Base-by-base conservation (phyloP, 768 basidiomycete genomes). In the Boletus rubroflammeus region DNA sequence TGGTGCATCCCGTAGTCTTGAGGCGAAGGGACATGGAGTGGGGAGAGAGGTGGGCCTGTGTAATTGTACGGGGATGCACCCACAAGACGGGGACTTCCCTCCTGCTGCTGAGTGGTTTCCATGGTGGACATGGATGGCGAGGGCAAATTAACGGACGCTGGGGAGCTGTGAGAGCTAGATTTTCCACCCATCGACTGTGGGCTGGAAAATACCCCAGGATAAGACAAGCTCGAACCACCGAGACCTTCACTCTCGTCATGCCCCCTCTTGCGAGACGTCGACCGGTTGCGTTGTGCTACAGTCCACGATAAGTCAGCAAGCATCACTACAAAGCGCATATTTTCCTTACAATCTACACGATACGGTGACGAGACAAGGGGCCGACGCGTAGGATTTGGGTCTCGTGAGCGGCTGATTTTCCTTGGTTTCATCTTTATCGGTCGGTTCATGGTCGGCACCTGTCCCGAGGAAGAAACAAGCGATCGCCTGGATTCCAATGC, bases 131-230 rank as follows among this genome's bases (percentile, higher is more conserved):
- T 81, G 6, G 83, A 73, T 15, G 88, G 88, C 3, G 88, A 90
- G 3, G 88, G 86, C 26, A 86, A 71, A 67, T 85, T 84, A 14
- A 76, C 81, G 13, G 88, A 91, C 3, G 82, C 81, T 2, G 88
- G 88, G 14, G 88, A 91, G 65, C 88, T 86, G 61, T 88, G 87
- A 8, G 83, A 77, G 64, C 86, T 89, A 10, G 79, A 72, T 39
- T 68, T 78, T 13, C 76, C 67, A 25, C 71, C 71, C 15, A 73
- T 65, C 25, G 76, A 72, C 6, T 75, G 75, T 10, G 84, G 82
- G 53, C 80, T 81, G 5, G 81, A 75, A 61, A 84, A 84, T 29
- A 78, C 76, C 36, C 81, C 81, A 57, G 81, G 80, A 59, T 76
- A 83, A 13, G 71, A 62, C 50, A 73, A 57, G 25, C 50, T 63